Conservation (phyloP, 176 grass and related monocot species). For the Rhynchospora tenuis region DNA sequence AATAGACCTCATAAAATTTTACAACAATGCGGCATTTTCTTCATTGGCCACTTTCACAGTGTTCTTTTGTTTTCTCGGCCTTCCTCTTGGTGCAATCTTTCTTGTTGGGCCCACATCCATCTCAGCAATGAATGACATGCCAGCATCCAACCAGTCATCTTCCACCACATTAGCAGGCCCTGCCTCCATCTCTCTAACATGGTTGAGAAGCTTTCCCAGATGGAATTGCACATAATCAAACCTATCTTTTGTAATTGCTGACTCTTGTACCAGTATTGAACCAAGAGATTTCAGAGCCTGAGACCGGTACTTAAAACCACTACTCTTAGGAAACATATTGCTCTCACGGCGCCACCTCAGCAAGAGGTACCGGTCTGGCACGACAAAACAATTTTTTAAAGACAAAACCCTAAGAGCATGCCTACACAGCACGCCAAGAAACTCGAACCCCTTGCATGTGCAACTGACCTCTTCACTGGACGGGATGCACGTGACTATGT, state of each 20-base stretch:
- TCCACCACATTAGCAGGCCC: conserved; percentile 13
- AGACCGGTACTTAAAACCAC: conserved; percentile 32
- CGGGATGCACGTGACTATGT: conserved; percentile 33
- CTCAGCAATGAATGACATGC: conserved; percentile 17
- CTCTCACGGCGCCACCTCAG: conserved; percentile 32
- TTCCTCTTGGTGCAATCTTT: conserved; percentile 9
- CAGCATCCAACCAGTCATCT: conserved; percentile 21
- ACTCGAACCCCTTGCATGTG: conserved; percentile 48
- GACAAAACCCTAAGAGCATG: conserved; percentile 43
- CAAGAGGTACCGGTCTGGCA: conserved; percentile 39
- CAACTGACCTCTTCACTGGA: conserved; percentile 33
- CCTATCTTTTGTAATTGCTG: conserved; percentile 22
- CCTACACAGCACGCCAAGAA: conserved; percentile 33
- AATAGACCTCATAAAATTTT: background rate
- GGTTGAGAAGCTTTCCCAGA: conserved; percentile 34
- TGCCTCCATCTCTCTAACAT: conserved; percentile 39
- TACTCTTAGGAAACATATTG: conserved; percentile 39
- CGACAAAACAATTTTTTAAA: conserved; percentile 43
- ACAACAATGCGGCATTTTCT: background rate
- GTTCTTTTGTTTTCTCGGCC: conserved; percentile 25
- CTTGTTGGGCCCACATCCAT: conserved; percentile 6
- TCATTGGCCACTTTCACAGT: conserved; percentile 9
- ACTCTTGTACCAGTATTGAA: conserved; percentile 41
- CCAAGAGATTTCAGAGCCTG: conserved; percentile 44
- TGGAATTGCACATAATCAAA: conserved; percentile 41